Evolutionary conservation across 176 grass and related monocot genomes (phyloP), one percentile per base, ranked within the genome.

Genomic region (Saccharum spontaneum): DNA sequence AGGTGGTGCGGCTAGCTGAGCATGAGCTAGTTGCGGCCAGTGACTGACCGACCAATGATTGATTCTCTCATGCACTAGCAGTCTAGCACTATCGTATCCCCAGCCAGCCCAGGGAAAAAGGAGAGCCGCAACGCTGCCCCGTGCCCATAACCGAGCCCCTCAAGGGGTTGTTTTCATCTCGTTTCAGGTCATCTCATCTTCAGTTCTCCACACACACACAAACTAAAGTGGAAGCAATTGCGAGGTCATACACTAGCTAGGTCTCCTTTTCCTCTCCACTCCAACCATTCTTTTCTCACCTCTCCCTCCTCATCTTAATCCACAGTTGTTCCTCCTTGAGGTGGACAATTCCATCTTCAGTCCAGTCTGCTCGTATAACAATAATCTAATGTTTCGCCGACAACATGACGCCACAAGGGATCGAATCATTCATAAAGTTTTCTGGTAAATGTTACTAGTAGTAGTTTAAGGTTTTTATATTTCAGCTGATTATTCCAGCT

Each of bases 61-160:
- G 87, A 79, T 38, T 84, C 82, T 80, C 71, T 73, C 76, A 40
- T 90, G 84, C 84, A 90, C 76, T 11, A 45, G 52, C 52, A 57
- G 52, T 57, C 52, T 59, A 59, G 18, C 55, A 59, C 55, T 59
- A 59, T n/a, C 55, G 3, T 17, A 48, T 48, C 46, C 46, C 14
- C 46, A 49, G 46, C 46, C 49, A 37, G 12, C 7, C 23, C 44
- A 18, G 15, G 24, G 24, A 12, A 45, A 15, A 15, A 46, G 9
- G 44, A 67, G 75, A 67, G 75, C 61, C 23, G 82, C 73, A 67
- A 41, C 2, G 46, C 46, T 20, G 44, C 41, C 79, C 55, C 24
- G 37, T 50, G 39, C 41, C 20, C 64, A 59, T 59, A 22, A 22
- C 17, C 5, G 16, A 17, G 49, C 49, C 49, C 5, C 14, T 57